Conservation (phyloP, 805 yeast genomes). For the Barnettozyma vustinii region DNA sequence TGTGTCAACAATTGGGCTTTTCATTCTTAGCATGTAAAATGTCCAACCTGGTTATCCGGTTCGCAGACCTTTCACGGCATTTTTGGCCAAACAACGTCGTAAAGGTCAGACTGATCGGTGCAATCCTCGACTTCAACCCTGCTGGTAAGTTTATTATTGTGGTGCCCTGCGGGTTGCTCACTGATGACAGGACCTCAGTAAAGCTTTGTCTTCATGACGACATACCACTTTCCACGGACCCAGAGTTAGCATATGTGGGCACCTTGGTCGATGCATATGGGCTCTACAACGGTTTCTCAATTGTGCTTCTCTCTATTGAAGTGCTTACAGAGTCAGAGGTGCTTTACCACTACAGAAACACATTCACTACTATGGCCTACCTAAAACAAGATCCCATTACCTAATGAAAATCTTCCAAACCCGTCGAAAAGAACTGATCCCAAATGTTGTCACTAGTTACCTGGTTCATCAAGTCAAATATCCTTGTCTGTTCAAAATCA, state of each 20-base stretch:
- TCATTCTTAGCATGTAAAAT: not conserved
- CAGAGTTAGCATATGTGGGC: conserved; percentile 17
- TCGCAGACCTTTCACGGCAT: conserved; percentile 4
- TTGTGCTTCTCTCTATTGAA: conserved; percentile 7
- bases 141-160: conserved; percentile 10
- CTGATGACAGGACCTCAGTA: conserved; percentile 5
- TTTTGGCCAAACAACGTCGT: conserved; percentile 11
- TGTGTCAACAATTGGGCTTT: not conserved
- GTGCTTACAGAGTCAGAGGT: conserved; percentile 9
- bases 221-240: conserved; percentile 6
- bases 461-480: conserved; percentile 57
- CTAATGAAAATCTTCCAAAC: not conserved
- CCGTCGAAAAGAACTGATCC: conserved; percentile 50
- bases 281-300: conserved; percentile 13
- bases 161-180: conserved; percentile 12
- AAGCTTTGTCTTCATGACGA: conserved; percentile 14
- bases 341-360: not conserved
- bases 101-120: conserved; percentile 20
- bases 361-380: conserved; percentile 1
- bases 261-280: conserved; percentile 18
- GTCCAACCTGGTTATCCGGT: conserved; percentile 15
- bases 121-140: conserved; percentile 18
- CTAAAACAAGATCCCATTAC: conserved; percentile 7
- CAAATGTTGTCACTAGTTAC: conserved; percentile 56
- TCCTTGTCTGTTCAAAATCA: conserved; percentile 44